These are phyloP conservation scores for Panaeolus papilionaceus DNA, from an alignment of 768 basidiomycete species.

Conservation along the genomic window DNA sequence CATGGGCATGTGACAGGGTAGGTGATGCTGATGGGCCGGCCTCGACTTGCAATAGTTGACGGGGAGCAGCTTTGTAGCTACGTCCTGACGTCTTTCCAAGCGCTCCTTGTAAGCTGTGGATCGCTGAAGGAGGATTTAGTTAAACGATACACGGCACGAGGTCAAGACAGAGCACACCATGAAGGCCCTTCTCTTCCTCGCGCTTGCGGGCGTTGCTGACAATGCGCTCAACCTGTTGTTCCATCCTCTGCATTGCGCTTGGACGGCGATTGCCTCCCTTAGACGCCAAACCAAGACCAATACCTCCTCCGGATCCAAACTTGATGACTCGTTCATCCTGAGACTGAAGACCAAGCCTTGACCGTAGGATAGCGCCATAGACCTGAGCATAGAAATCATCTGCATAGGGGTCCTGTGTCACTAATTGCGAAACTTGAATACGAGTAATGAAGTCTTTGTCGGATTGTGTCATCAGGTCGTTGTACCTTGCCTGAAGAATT, in stretches of 20 bases:
- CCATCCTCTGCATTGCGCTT: constrained; percentile 92
- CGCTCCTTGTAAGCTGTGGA: constrained; percentile 88
- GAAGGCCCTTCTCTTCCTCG: constrained; percentile 83
- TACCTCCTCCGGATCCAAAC: constrained; percentile 82
- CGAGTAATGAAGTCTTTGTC: constrained; percentile 99
- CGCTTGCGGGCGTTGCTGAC: constrained; percentile 89
- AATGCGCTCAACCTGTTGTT: constrained; percentile 94
- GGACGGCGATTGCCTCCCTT: constrained; percentile 74
- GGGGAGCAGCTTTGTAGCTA: constrained; percentile 95
- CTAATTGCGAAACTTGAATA: constrained; percentile 97
- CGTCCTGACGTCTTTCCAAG: constrained; percentile 93
- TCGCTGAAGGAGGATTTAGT: constrained; percentile 44
- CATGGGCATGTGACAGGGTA: constrained; percentile 49
- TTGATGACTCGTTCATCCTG: constrained; percentile 84
- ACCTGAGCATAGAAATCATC: constrained; percentile 99
- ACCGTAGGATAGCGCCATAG: constrained; percentile 83
- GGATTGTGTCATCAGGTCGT: constrained; percentile 95
- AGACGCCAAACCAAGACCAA: constrained; percentile 81
- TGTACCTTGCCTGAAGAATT: constrained; percentile 79
- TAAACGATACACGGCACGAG: neutral
- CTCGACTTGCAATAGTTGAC: constrained; percentile 93
- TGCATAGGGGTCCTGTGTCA: constrained; percentile 95
- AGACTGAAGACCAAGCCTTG: constrained; percentile 74
- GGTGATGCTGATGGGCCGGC: constrained; percentile 50
- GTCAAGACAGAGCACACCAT: constrained; percentile 42